Evolutionary conservation across 176 grass and related monocot genomes (phyloP).

Genomic region (Lolium multiflorum): DNA sequence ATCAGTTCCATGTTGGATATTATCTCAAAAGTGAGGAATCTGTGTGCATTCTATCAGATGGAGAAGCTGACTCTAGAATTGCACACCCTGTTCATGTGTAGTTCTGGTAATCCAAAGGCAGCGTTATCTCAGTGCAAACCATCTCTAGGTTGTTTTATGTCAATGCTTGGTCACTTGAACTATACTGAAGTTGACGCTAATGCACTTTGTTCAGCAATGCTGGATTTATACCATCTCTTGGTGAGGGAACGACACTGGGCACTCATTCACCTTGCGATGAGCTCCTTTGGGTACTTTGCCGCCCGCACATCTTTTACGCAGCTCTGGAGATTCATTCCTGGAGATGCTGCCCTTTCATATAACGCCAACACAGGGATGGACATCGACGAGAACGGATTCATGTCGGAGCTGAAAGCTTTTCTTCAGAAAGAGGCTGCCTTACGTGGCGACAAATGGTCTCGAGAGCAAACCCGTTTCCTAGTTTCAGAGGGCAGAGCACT

Average conservation of each 20-base stretch:
- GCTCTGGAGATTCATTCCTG: slow-evolving; percentile 84
- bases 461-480: slow-evolving; percentile 56
- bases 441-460: slow-evolving; percentile 38
- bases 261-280: slow-evolving; percentile 70
- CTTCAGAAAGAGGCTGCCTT: slow-evolving; percentile 78
- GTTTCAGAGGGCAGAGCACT: slow-evolving; percentile 63
- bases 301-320: slow-evolving; percentile 79
- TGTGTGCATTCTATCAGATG: slow-evolving; percentile 66
- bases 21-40: slow-evolving; percentile 68
- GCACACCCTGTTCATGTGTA: slow-evolving; percentile 54
- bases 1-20: slow-evolving; percentile 74
- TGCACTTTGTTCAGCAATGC: slow-evolving; percentile 62
- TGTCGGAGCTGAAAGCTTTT: slow-evolving; percentile 76
- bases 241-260: slow-evolving; percentile 83
- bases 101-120: slow-evolving; percentile 50
- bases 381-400: slow-evolving; percentile 74
- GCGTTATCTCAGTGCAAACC: slow-evolving; percentile 69
- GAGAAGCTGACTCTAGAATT: slow-evolving; percentile 67
- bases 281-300: slow-evolving; percentile 87
- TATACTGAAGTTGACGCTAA: slow-evolving; percentile 63
- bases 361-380: slow-evolving; percentile 54
- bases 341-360: slow-evolving; percentile 85
- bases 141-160: slow-evolving; percentile 77
- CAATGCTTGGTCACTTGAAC: slow-evolving; percentile 74
- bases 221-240: slow-evolving; percentile 73